Percentiles rank a stretch among this genome's conserved stretches.
phyloP scores from a whole-genome alignment of 805 yeast genomes.

The Zygoascus bituminiphila region DNA sequence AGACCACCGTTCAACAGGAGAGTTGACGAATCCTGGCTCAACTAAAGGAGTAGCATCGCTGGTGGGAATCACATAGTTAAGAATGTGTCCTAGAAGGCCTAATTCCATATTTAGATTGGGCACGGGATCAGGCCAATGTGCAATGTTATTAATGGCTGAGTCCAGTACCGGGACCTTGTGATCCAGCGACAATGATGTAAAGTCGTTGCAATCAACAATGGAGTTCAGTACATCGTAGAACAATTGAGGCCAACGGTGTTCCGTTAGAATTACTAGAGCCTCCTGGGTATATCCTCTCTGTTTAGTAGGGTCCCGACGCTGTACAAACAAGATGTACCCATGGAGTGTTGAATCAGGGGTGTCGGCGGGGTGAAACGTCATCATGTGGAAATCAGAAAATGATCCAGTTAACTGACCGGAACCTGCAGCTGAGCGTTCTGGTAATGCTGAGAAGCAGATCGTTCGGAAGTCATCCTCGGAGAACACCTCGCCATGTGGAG shows the following conservation, averaged over 20 bases:
- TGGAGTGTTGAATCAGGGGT: slow-evolving; percentile 8
- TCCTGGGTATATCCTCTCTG: slow-evolving; percentile 22
- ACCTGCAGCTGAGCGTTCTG: slow-evolving; percentile 17
- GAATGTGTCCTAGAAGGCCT: slow-evolving; percentile 16
- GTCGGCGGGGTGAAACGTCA: slow-evolving; percentile 11
- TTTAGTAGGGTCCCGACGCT: slow-evolving; percentile 11
- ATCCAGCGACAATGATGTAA: slow-evolving; percentile 11
- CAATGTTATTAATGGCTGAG: slow-evolving; percentile 18
- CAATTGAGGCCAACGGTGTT: slow-evolving; percentile 15
- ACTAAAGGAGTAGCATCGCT: slow-evolving; percentile 7
- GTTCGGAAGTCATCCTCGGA: slow-evolving; percentile 21
- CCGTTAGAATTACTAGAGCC: slow-evolving; percentile 19
- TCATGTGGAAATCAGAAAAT: slow-evolving; percentile 11
- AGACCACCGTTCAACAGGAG: slow-evolving; percentile 15
- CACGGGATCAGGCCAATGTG: slow-evolving; percentile 20
- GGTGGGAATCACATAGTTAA: slow-evolving; percentile 6
- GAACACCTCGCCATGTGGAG: slow-evolving; percentile 9
- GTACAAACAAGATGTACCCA: slow-evolving; percentile 19
- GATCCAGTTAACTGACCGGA: not conserved
- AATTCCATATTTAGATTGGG: slow-evolving; percentile 10
- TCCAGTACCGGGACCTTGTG: slow-evolving; percentile 19
- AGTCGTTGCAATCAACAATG: slow-evolving; percentile 8
- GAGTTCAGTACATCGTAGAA: slow-evolving; percentile 16
- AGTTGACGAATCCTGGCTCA: slow-evolving; percentile 2
- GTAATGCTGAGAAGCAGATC: slow-evolving; percentile 22